A percentile compares a stretch with the other conserved stretches of the same genome.
phyloP scores from a whole-genome alignment of 345 rosid species.

The Lepidium didymum region DNA sequence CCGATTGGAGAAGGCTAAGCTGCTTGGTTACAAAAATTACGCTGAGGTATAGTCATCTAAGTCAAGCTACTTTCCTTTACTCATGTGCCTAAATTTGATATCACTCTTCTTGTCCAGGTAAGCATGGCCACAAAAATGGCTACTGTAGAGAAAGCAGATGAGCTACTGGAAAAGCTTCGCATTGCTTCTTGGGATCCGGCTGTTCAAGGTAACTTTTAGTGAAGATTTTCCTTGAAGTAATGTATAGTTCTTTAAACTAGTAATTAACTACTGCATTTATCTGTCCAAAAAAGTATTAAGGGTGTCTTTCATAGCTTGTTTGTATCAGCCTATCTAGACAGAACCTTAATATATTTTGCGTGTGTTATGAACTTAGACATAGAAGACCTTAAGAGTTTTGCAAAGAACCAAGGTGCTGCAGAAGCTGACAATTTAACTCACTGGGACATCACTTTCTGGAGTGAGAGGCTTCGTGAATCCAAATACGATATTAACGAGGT shows the following conservation, averaged over 20 bases:
- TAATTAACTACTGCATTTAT: neutral
- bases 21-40: constrained; percentile 67
- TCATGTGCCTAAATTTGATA: constrained; percentile 13
- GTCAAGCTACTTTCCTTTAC: neutral
- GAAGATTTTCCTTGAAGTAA: neutral
- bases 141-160: constrained; percentile 77
- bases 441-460: constrained; percentile 92
- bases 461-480: constrained; percentile 95
- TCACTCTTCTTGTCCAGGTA: constrained; percentile 40
- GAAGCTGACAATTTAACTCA: constrained; percentile 76
- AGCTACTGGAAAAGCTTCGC: constrained; percentile 81
- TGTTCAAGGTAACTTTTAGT: constrained; percentile 56
- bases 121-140: constrained; percentile 99
- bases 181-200: constrained; percentile 92
- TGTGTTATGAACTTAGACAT: constrained; percentile 42
- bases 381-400: constrained; percentile 70
- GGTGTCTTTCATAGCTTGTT: neutral
- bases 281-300: neutral
- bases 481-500: constrained; percentile 95
- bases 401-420: constrained; percentile 67
- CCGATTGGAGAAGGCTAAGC: constrained; percentile 78
- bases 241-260: neutral
- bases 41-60: constrained; percentile 64
- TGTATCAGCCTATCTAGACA: neutral
- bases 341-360: neutral